A percentile compares a stretch with the other conserved stretches of the same genome.
phyloP scores from a whole-genome alignment of 208 protist species.

The Histomonas meleagridis region DNA sequence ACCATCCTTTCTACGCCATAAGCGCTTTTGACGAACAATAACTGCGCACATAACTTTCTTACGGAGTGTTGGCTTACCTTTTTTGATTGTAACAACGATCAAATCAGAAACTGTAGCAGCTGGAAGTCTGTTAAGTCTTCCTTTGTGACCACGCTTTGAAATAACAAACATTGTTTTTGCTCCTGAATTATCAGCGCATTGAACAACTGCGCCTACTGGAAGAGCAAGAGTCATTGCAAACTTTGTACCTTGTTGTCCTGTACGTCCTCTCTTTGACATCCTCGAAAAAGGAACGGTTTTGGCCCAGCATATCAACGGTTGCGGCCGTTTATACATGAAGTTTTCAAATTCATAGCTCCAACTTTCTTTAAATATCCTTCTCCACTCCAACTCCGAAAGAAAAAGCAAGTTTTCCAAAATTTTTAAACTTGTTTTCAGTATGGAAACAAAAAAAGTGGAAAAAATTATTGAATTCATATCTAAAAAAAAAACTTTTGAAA shows the following conservation, averaged over 20 bases:
- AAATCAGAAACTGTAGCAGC: constrained; percentile 89
- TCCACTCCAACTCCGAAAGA: too few relatives aligned
- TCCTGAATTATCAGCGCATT: constrained; percentile 99
- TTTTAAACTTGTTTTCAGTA: too few relatives aligned
- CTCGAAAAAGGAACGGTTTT: neutral
- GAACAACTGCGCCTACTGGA: constrained; percentile 91
- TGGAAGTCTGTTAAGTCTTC: constrained; percentile 92
- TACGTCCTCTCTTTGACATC: constrained; percentile 42
- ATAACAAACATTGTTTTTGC: constrained; percentile 99
- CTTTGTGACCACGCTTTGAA: constrained; percentile 86
- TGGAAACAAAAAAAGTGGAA: too few relatives aligned
- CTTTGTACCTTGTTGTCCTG: constrained; percentile 68
- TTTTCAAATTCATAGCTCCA: too few relatives aligned
- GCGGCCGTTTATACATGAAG: too few relatives aligned
- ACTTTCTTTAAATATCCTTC: too few relatives aligned
- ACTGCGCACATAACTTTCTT: constrained; percentile 57
- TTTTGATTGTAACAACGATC: constrained; percentile 97
- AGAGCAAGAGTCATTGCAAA: constrained; percentile 94
- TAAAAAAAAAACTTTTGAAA: too few relatives aligned
- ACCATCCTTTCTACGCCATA: constrained; percentile 91
- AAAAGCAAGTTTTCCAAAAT: too few relatives aligned
- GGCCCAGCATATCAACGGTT: too few relatives aligned
- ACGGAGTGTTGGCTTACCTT: constrained; percentile 97
- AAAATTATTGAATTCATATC: too few relatives aligned
- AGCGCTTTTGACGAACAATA: constrained; percentile 84